phyloP scores from a whole-genome alignment of 495 filamentous ascomycete genomes.

The Oleoguttula mirabilis region DNA sequence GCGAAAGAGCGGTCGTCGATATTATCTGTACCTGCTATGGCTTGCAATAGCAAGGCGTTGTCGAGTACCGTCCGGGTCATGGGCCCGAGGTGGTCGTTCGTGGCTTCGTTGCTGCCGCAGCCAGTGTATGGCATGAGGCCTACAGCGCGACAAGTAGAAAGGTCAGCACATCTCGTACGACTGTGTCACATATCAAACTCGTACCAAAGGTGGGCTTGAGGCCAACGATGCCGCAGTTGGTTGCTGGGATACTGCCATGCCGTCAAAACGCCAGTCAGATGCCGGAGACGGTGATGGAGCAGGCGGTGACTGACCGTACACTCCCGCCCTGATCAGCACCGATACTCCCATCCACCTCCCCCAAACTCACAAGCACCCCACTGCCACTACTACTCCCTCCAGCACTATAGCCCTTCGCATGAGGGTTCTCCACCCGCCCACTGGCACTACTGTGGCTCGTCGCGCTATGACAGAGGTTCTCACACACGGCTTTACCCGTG shows the following conservation, averaged over 20 bases:
- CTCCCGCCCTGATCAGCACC: conserved; percentile 52
- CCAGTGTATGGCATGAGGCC: conserved; percentile 28
- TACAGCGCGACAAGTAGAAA: conserved; percentile 15
- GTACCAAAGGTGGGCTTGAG: conserved; percentile 32
- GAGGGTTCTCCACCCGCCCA: conserved; percentile 30
- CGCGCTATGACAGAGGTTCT: conserved; percentile 34
- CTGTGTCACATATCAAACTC: too few relatives aligned
- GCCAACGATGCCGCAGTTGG: conserved; percentile 29
- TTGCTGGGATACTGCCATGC: conserved; percentile 38
- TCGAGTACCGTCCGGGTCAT: conserved; percentile 41
- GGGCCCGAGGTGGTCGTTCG: conserved; percentile 27
- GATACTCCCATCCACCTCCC: conserved; percentile 43
- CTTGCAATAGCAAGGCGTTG: conserved; percentile 39
- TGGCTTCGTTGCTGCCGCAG: conserved; percentile 26
- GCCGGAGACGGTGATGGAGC: not conserved
- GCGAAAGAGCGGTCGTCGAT: conserved; percentile 45
- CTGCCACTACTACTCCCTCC: conserved; percentile 50
- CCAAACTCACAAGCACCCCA: conserved; percentile 39
- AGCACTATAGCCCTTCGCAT: conserved; percentile 31
- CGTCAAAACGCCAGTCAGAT: too few relatives aligned
- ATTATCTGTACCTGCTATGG: conserved; percentile 43
- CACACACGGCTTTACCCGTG: conserved; percentile 28
- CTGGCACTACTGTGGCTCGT: conserved; percentile 30
- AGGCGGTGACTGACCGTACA: conserved; percentile 23
- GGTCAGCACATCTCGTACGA: too few relatives aligned